Base-by-base conservation (phyloP, 371 early-diverging fungal genomes). In the Actinomucor elegans region DNA sequence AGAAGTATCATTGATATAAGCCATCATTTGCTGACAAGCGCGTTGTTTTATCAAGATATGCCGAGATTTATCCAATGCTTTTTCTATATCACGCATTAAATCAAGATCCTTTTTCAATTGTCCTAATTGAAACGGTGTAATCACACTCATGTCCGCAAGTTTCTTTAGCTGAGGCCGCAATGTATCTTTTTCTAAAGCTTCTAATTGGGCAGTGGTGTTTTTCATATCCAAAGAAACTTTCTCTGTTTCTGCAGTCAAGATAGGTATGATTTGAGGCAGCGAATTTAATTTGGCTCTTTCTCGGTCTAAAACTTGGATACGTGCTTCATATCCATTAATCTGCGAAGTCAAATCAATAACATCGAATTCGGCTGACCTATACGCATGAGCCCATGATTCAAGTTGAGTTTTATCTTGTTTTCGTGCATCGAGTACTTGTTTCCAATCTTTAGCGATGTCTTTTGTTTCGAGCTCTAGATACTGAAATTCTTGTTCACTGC, bases 241-340 rank as follows among this genome's bases (percentile, higher is more conserved):
- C 4, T 63, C 49, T n/a, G 46, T 63, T 2, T 55, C 42, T 11
- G 57, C 41, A 49, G 21, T 49, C 10, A 66, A 14, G 6, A 58
- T 51, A 5, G 62, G 52, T 21, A 50, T 14, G 6, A 50, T 27
- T 18, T 62, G 52, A n/a, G 62, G 58, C 23, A 62, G 37, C 1
- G 43, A 24, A 24, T 61, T 62, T 17, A 57, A 10, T n/a, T 29
- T 61, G 3, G 29, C 21, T 21, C 21, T 27, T 10, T 61, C 57
- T 14, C 24, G 44, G 7, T 57, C 29, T 12, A 66, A 20, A 3
- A 27, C 7, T 4, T 41, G 38, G 6, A 66, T 49, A 7, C 47
- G 43, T 10, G 52, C 49, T n/a, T 50, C 27, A n/a, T 36, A 54
- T 3, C 64, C 64, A 9, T 49, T 35, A 6, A 63, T 54, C 31